phyloP scores from a whole-genome alignment of 768 basidiomycete species.

The Harrya chromipes region DNA sequence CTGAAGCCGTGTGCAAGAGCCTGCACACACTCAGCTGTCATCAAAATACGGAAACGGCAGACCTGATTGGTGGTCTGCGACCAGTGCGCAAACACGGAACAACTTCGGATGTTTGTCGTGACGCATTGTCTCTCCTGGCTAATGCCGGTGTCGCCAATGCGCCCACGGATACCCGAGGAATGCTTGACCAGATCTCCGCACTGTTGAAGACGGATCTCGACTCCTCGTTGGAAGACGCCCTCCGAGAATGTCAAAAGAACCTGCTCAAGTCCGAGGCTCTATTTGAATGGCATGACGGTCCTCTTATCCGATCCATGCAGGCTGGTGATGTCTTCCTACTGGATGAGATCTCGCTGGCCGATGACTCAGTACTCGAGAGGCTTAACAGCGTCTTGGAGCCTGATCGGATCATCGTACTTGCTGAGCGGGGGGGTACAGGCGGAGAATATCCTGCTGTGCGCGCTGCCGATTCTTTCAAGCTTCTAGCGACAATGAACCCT shows the following conservation, averaged over 20 bases:
- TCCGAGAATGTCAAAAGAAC: slow-evolving; percentile 43
- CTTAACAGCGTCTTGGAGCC: slow-evolving; percentile 98
- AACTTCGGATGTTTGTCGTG: slow-evolving; percentile 43
- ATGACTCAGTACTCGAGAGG: slow-evolving; percentile 96
- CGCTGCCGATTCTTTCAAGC: slow-evolving; percentile 72
- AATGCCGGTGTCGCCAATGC: slow-evolving; percentile 36
- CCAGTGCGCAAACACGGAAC: slow-evolving; percentile 76
- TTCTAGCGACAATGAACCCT: slow-evolving; percentile 98
- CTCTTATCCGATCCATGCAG: slow-evolving; percentile 91
- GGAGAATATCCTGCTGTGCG: slow-evolving; percentile 62
- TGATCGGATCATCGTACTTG: slow-evolving; percentile 81
- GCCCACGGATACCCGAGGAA: slow-evolving; percentile 22
- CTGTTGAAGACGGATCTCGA: slow-evolving; percentile 30
- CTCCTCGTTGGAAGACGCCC: slow-evolving; percentile 24
- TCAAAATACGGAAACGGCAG: slow-evolving; percentile 97
- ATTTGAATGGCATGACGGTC: slow-evolving; percentile 97
- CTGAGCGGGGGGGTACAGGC: slow-evolving; percentile 83
- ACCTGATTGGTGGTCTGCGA: slow-evolving; percentile 90
- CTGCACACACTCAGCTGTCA: slow-evolving; percentile 89
- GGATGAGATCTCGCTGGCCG: slow-evolving; percentile 96
- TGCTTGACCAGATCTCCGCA: slow-evolving; percentile 25
- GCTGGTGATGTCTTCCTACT: slow-evolving; percentile 82
- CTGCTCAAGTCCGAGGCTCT: slow-evolving; percentile 62
- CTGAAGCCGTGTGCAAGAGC: slow-evolving; percentile 56
- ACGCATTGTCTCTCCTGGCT: slow-evolving; percentile 41